Conservation (phyloP, 1,284 basidiomycete species). For the Leccinum griseonigrum region DNA sequence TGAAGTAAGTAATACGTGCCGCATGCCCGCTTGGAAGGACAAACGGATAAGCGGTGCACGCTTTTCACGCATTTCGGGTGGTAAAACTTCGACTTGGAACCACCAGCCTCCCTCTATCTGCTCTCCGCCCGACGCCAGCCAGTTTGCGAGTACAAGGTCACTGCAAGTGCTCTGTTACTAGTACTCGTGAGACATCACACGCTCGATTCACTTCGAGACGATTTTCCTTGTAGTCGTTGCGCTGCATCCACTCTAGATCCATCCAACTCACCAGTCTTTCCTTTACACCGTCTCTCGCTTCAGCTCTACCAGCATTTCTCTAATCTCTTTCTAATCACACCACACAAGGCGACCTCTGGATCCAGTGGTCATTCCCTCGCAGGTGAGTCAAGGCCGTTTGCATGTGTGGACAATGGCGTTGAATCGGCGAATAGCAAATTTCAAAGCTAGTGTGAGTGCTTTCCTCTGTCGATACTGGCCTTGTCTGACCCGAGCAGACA, state of each 20-base stretch:
- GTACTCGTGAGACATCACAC: slow-evolving; percentile 20
- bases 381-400: slow-evolving; percentile 20
- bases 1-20: slow-evolving; percentile 34
- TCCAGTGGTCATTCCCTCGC: slow-evolving; percentile 6
- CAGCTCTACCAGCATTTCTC: slow-evolving; percentile 16
- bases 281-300: slow-evolving; percentile 41
- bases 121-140: slow-evolving; percentile 22
- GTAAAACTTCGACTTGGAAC: slow-evolving; percentile 29
- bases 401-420: slow-evolving; percentile 2
- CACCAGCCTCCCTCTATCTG: slow-evolving; percentile 25
- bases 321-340: slow-evolving; percentile 24
- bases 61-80: slow-evolving; percentile 43
- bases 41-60: slow-evolving; percentile 48
- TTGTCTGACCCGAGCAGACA: slow-evolving; percentile 14
- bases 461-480: background rate
- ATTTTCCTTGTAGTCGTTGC: slow-evolving; percentile 28
- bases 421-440: slow-evolving; percentile 14
- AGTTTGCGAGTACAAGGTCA: slow-evolving; percentile 28
- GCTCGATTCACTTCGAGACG: slow-evolving; percentile 55
- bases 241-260: slow-evolving; percentile 24
- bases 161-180: slow-evolving; percentile 22
- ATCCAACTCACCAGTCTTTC: slow-evolving; percentile 46
- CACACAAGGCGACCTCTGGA: slow-evolving; percentile 9
- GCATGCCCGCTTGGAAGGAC: slow-evolving; percentile 33
- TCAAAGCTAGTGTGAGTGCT: slow-evolving; percentile 18